Base-by-base conservation (phyloP, 345 rosid genomes). In the Citrus cavaleriei region DNA sequence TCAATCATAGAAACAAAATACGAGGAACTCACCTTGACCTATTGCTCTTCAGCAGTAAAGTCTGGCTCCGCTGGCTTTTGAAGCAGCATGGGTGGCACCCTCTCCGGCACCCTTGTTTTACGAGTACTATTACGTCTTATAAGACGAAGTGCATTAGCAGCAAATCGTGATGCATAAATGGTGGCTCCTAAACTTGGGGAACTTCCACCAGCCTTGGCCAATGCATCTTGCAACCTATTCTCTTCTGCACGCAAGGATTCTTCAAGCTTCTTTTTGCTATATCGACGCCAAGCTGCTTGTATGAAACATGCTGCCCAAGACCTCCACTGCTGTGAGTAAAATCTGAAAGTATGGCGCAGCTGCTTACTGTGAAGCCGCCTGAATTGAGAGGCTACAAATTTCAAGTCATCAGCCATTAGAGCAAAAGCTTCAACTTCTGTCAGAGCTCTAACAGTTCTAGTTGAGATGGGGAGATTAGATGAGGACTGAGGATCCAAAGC, bases 1-100 rank as follows among this genome's bases (percentile, higher is more conserved):
- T 40, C 54, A 76, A n/a, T 27, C 49, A 46, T 67, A 72, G 32
- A 60, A 40, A 68, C 55, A 57, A 70, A 70, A 14, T 27, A 61
- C 7, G 27, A 34, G 34, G 6, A 22, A n/a, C 32, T 71, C 51
- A 59, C 65, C 77, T 75, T 67, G 30, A 67, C 65, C 77, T 75
- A 83, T 59, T 77, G 82, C 68, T 87, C 89, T 72, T 87, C 95
- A 30, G 90, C 86, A 38, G 89, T 87, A 80, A 95, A 93, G 86
- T 95, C 97, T 14, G 98, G 98, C 77, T 95, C 98, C 10, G 98
- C 87, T 21, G 98, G 98, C 80, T 95, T 93, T 86, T 92, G 98
- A 75, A 89, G 97, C 67, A 93, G 81, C 74, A 91, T 84, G 2
- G 92, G 94, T 4, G 91, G 89, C 70, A 90, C 86, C 72, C 98